Evolutionary conservation across 805 yeast species (phyloP), one percentile per base, ranked within the genome.

Genomic region (Pichia membranifaciens): DNA sequence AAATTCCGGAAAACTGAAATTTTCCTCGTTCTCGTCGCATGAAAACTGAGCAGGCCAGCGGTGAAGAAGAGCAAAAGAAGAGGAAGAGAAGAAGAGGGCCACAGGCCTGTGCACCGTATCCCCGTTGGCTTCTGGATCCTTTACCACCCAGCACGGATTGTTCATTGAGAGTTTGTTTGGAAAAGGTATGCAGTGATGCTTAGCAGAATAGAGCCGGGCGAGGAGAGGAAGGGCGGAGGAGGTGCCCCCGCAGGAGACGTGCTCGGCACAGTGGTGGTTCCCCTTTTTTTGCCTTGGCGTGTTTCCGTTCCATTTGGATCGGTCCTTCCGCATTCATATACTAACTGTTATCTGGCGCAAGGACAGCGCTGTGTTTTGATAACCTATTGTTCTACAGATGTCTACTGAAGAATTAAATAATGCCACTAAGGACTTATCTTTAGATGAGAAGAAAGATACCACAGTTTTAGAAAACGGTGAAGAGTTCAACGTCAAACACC

Each of bases 401-500:
- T 36, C 55, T n/a, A 55, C 65, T 48, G 66, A 63, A 51, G 68
- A 66, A 57, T 54, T 65, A 47, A 56, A 60, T 48, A 60, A 59
- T 54, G 60, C 65, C 40, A 55, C 69, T 37, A 54, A 62, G 40
- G 71, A 66, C 41, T 54, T 68, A 48, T 58, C 66, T 21, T 53
- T 68, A 32, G 66, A 67, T 17, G 71, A 65, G 41, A 54, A 59
- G 41, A 58, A 56, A 38, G 61, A 60, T 46, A 62, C 62, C 59
- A 79, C 86, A 41, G 81, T 79, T 47, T 75, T 82, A 57, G 75
- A 78, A 60, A 72, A 73, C 56, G 71, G 75, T 59, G 80, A 78
- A 57, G 81, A 80, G 55, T 83, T 86, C 68, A 77, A 75, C 50
- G 85, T 82, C 50, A 82, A 82, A 64, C 99, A 93, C 68, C 96